Base-by-base conservation (phyloP, 2,329 filamentous ascomycete genomes). In the Cladosporium sphaerospermum region DNA sequence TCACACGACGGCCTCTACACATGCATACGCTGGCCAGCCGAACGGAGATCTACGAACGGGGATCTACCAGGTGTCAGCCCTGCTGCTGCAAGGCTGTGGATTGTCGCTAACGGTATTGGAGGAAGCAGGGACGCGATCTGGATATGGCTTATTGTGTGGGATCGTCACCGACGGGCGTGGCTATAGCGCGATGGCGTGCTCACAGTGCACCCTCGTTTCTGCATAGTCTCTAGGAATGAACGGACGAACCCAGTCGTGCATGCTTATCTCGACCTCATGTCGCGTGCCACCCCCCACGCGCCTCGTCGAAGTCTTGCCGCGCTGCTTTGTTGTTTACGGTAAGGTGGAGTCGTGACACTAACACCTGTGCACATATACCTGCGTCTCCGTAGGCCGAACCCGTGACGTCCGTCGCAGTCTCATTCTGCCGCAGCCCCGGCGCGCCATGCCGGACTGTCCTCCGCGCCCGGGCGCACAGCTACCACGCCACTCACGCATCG, bases 111-210 rank as follows among this genome's bases (percentile, higher is more conserved):
- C 23, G 23, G 23, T 7, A 28, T 28, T 28, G 23, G 23, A 28
- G 23, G 23, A 28, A 28, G 7, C 23, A 28, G 23, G 23, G 23
- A 28, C 23, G 23, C 7, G 4, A 28, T 28, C 23, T 28, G 28
- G 14, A 41, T 9, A 48, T 49, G 46, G 37, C 23, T 28, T 28
- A 7, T 28, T 28, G 7, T 7, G 23, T 28, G 23, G 23, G 23
- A 28, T 28, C 23, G 23, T 28, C 23, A 28, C 23, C 23, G 23
- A 28, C 7, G 23, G 23, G 32, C 32, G 37, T 42, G 48, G 48
- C 40, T 43, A 36, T 39, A 44, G 48, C 48, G 32, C 37, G 41
- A 52, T 55, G 42, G 53, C 53, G 48, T 55, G 48, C 53, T 55
- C 36, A 16, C 31, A 43, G 10, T 44, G 42, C 42, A 19, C 42